Evolutionary conservation across 208 protist genomes (phyloP), one percentile per base, ranked within the genome.

Genomic region (Acanthamoeba triangularis): DNA sequence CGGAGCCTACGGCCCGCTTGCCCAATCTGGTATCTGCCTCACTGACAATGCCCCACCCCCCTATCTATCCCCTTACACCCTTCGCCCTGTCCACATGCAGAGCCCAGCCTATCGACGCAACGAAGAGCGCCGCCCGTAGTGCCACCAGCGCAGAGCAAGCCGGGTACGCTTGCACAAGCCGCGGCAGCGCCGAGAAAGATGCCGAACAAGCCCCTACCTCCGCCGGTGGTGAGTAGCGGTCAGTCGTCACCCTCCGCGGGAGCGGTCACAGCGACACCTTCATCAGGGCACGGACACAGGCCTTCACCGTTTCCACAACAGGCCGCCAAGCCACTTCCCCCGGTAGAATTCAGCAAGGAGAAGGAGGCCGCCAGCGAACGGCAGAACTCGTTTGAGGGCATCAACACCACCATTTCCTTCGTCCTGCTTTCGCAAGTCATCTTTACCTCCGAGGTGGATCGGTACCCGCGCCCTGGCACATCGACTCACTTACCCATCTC

Each of bases 341-440:
- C 33, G 18, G 69, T 78, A 18, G 47, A 85, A 20, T 2, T 18
- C 7, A 37, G 30, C 30, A 49, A 82, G 37, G 41, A 82, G 30
- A 82, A 82, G 74, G 74, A 82, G 37, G 6, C n/a, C 44, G 13
- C 13, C 16, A n/a, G 44, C 30, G 69, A 78, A 25, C 33, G 33
- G 20, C 25, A 78, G 18, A 28, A 85, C 41, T 85, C 78, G 37
- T 85, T 59, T 33, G 78, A 85, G 47, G 78, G 78, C 18, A 85
- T 85, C 78, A 85, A 85, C 78, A 59, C 47, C 23, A 61, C 35
- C 47, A 85, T 85, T 14, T 85, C 78, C 11, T 85, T 85, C 78
- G 47, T 59, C 25, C 47, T 85, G 25, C 47, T 85, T 8, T 85
- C 78, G 44, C 37, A 61, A 25, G 78, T 85, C 28, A 85, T 85